A percentile compares a stretch with the other conserved stretches of the same genome.
Evolutionary conservation across 345 rosid species (phyloP).

Genomic region (Arabidopsis arenosa): DNA sequence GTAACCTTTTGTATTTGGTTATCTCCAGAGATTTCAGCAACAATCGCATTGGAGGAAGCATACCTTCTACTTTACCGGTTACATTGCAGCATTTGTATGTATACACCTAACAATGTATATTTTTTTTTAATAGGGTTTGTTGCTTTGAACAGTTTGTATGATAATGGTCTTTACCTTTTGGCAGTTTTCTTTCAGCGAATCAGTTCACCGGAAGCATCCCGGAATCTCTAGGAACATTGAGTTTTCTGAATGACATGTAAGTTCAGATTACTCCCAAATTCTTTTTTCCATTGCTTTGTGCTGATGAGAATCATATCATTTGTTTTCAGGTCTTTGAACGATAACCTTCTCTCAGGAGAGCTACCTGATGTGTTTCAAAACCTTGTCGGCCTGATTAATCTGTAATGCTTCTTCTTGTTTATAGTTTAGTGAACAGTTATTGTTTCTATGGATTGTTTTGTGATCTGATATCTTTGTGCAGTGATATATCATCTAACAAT

Average conservation of each 20-base stretch:
- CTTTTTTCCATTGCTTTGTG: not conserved
- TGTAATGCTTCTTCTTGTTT: conserved; percentile 57
- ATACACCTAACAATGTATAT: conserved; percentile 14
- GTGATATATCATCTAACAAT: conserved; percentile 86
- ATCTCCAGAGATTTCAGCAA: conserved; percentile 87
- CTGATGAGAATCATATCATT: conserved; percentile 9
- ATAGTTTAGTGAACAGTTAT: conserved; percentile 17
- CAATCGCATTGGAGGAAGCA: conserved; percentile 88
- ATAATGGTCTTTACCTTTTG: conserved; percentile 53
- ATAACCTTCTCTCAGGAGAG: conserved; percentile 82
- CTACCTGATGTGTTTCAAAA: conserved; percentile 80
- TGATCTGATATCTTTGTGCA: conserved; percentile 48
- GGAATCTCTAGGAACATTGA: conserved; percentile 68
- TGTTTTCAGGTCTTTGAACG: conserved; percentile 78
- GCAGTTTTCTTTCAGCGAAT: conserved; percentile 95
- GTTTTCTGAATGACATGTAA: conserved; percentile 73
- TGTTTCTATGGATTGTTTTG: conserved; percentile 10
- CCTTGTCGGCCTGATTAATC: conserved; percentile 73
- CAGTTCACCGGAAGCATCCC: conserved; percentile 94
- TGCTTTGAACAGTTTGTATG: conserved; percentile 24
- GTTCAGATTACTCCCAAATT: not conserved
- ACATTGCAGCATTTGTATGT: conserved; percentile 62
- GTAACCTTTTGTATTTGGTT: conserved; percentile 23
- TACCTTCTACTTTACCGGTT: conserved; percentile 79
- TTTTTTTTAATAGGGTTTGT: not conserved